Evolutionary conservation across 73 alveolate species (phyloP).

Genomic region (Paramecium sexaurelia): DNA sequence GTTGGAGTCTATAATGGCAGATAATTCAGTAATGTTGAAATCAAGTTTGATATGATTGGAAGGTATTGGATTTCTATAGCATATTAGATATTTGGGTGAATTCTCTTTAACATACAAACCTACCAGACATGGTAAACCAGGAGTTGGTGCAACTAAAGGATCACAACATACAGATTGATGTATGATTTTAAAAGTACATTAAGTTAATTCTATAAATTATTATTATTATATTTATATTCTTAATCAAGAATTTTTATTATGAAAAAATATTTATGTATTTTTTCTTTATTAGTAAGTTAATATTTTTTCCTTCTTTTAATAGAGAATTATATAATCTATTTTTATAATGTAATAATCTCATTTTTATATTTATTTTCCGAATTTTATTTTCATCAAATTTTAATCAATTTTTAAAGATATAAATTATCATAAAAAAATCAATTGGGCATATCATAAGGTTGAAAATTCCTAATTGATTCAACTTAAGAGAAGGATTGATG

Average conservation of each 20-base stretch:
- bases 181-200: conserved; percentile 20
- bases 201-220: background rate
- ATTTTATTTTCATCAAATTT: background rate
- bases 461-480: background rate
- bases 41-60: conserved; percentile 97
- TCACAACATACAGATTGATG: conserved; percentile 57
- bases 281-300: no score
- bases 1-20: conserved; percentile 94
- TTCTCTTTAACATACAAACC: conserved; percentile 79
- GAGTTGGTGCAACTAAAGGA: conserved; percentile 80
- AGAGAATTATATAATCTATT: no score
- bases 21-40: conserved; percentile 89
- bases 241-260: background rate
- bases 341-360: no score
- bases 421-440: background rate
- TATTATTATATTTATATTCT: background rate
- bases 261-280: no score
- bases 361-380: no score
- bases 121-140: conserved; percentile 81
- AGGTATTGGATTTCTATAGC: conserved; percentile 24
- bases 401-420: background rate
- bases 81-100: conserved; percentile 75
- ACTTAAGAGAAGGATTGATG: background rate
- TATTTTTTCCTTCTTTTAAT: no score
- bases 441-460: background rate